Base-by-base conservation (phyloP, 2,329 filamentous ascomycete genomes). In the Colletotrichum lini region DNA sequence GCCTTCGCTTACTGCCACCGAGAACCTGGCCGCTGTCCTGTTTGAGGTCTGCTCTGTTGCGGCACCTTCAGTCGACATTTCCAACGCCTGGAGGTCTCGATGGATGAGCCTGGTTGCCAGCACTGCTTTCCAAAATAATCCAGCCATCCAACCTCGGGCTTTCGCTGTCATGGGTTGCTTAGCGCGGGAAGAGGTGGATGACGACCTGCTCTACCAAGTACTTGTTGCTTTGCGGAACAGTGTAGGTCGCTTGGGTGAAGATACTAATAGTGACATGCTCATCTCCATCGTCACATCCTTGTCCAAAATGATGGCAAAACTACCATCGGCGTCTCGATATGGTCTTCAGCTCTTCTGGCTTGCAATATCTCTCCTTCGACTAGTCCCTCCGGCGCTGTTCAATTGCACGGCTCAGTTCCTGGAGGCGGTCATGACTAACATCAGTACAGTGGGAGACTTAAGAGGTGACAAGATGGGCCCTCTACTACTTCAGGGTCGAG, bases 91-190 rank as follows among this genome's bases (percentile, higher is more conserved):
- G 91, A 87, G 91, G 35, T 91, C 91, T 23, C 87, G 91, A 23
- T 93, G 91, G 91, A 93, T 93, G 91, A 92, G 90, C 75, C 82
- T 93, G 26, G 90, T 93, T 49, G 90, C 91, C 18, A 93, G 91
- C 77, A 93, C 91, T 12, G 91, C 91, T 0, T 93, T 93, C 77
- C 91, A 93, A 77, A 92, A 91, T 77, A 93, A 93, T 76, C 91
- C 91, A 10, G 90, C 91, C 2, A 91, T 93, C 67, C 91, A 93
- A 74, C 90, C 91, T 7, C 84, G 90, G 23, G 91, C 91, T 1
- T 93, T 93, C 75, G 88, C 90, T 2, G 91, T 93, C 50, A 92
- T 93, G 91, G 91, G 91, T 16, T 93, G 90, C 74, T 80, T 93
- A 12, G 91, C 91, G 30, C 85, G 90, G n/a, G 91, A 93, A 76